phyloP scores from a whole-genome alignment of 2,329 filamentous ascomycete species.

The Metarhizium humberi region DNA sequence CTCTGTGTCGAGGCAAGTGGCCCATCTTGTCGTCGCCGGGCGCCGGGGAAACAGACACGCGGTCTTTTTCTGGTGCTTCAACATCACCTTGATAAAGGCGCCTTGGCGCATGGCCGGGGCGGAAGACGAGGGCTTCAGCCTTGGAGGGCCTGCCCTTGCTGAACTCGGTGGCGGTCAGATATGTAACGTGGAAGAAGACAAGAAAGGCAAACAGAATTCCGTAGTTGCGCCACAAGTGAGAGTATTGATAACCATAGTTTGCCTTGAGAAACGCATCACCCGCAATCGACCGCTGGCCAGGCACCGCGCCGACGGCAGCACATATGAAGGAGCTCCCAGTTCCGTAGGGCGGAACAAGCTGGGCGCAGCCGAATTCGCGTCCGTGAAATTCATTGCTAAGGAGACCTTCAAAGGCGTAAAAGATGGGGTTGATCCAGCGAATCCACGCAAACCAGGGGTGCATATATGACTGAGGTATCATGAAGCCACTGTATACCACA shows the following conservation, averaged over 20 bases:
- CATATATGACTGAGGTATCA: too few species aligned
- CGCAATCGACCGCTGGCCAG: conserved; percentile 37
- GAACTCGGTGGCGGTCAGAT: conserved; percentile 55
- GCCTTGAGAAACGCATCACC: conserved; percentile 51
- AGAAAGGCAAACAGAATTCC: conserved; percentile 58
- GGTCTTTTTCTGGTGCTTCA: conserved; percentile 21
- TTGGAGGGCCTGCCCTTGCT: conserved; percentile 54
- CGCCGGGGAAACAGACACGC: conserved; percentile 17
- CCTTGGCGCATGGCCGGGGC: conserved; percentile 40
- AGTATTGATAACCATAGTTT: conserved; percentile 47
- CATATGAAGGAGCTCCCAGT: conserved; percentile 26
- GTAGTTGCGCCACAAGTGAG: conserved; percentile 57
- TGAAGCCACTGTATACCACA: too few species aligned
- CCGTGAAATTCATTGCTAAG: conserved; percentile 57
- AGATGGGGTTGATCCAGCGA: too few species aligned
- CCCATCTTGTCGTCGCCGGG: too few species aligned
- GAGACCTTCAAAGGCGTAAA: conserved; percentile 56
- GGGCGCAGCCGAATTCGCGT: conserved; percentile 34
- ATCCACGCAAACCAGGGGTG: too few species aligned
- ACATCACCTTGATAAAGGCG: conserved; percentile 25
- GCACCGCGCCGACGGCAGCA: conserved; percentile 33
- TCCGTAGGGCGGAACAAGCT: neutral
- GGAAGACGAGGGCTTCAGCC: conserved; percentile 63
- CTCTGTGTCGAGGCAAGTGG: too few species aligned
- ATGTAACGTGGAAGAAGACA: conserved; percentile 52